phyloP scores from a whole-genome alignment of 78 protist species.

The Dictyostelium firmibasis region DNA sequence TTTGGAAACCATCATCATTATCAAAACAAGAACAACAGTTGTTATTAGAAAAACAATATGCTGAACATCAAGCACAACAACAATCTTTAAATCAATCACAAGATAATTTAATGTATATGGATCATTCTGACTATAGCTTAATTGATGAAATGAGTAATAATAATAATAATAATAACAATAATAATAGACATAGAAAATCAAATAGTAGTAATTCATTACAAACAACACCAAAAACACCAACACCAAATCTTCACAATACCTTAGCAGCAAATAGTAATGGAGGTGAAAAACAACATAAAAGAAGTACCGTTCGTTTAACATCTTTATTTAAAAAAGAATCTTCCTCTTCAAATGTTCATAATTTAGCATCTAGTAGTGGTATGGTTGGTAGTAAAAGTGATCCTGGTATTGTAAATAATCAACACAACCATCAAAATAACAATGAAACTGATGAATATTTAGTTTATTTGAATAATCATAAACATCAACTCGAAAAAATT shows the following conservation, averaged over 20 bases:
- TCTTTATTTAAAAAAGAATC: not conserved
- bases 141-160: too few species aligned
- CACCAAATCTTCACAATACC: not conserved
- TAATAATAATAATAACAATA: not conserved
- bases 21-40: not conserved
- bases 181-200: not conserved
- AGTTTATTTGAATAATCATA: not conserved
- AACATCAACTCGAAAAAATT: not conserved
- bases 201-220: not conserved
- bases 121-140: not conserved
- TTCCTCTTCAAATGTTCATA: not conserved
- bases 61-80: not conserved
- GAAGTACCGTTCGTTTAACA: constrained; percentile 22
- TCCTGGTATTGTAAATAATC: not conserved
- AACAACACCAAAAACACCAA: not conserved
- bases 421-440: not conserved
- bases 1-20: constrained; percentile 52
- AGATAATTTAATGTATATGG: not conserved
- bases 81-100: not conserved
- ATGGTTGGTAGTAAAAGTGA: not conserved
- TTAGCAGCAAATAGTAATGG: not conserved
- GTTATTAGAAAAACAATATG: not conserved
- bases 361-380: not conserved
- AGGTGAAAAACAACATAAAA: not conserved
- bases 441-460: not conserved